A percentile compares a stretch with the other conserved stretches of the same genome.
These are phyloP conservation scores for Eragrostis tef DNA, from an alignment of 202 grass and related monocot species.

Conservation along the genomic window DNA sequence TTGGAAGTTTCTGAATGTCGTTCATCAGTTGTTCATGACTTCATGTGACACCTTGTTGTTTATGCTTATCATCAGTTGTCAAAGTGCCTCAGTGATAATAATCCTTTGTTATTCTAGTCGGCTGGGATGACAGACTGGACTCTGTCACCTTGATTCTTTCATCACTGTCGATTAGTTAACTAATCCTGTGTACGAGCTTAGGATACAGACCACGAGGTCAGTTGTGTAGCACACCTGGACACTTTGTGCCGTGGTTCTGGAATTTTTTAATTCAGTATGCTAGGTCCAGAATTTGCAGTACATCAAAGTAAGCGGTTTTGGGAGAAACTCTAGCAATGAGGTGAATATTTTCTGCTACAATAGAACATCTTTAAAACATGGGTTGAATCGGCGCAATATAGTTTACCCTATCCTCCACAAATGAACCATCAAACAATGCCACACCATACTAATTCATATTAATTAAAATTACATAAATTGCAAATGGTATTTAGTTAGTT, in stretches of 20 bases:
- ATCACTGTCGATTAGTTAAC: neutral
- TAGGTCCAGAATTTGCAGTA: neutral
- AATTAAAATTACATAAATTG: too few relatives aligned
- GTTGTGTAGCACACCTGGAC: neutral
- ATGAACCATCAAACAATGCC: too few relatives aligned
- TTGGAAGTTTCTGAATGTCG: conserved; percentile 3
- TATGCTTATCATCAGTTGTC: conserved; percentile 3
- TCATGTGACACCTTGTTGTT: neutral
- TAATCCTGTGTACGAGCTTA: neutral
- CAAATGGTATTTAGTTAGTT: too few relatives aligned
- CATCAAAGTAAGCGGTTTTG: too few relatives aligned
- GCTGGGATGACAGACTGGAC: conserved; percentile 27
- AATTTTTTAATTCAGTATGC: neutral
- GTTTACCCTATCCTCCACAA: too few relatives aligned
- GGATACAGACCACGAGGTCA: neutral
- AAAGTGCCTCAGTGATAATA: neutral
- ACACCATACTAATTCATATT: too few relatives aligned
- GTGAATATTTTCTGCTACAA: too few relatives aligned
- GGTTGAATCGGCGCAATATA: too few relatives aligned
- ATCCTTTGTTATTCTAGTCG: neutral
- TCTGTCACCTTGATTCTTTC: conserved; percentile 25
- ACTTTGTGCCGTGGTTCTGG: neutral
- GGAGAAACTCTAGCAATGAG: too few relatives aligned
- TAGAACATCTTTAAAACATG: too few relatives aligned
- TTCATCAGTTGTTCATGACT: neutral